Conservation (phyloP, 148 eudicot species). For the Cornus suecica region DNA sequence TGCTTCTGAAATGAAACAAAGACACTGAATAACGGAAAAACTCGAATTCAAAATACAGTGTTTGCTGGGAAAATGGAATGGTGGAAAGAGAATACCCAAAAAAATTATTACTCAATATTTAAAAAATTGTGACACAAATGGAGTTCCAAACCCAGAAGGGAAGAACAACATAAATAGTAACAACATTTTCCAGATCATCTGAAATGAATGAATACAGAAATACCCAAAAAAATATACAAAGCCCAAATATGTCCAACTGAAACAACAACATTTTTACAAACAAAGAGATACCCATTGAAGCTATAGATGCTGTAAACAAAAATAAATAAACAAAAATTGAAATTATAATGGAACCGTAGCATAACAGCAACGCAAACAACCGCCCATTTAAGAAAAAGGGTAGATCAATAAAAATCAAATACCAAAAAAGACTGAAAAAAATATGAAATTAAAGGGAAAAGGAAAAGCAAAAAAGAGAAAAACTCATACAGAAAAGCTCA, state of each 20-base stretch:
- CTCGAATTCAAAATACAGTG: not conserved
- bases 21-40: not conserved
- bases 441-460: not conserved
- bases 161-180: no score
- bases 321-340: no score
- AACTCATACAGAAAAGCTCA: not conserved
- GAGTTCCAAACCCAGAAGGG: not conserved
- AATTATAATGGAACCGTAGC: no score
- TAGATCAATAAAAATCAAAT: not conserved
- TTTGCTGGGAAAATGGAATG: not conserved
- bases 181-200: no score
- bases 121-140: not conserved
- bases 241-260: not conserved
- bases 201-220: no score
- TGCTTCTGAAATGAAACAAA: not conserved
- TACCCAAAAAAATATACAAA: no score
- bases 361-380: no score
- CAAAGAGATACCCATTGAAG: not conserved
- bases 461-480: not conserved
- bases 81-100: not conserved
- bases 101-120: not conserved
- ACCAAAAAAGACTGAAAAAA: not conserved
- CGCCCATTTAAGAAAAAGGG: not conserved
- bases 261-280: not conserved
- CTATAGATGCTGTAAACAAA: no score